Evolutionary conservation across 306 rosid species (phyloP).

Genomic region (Vachellia collinsii): DNA sequence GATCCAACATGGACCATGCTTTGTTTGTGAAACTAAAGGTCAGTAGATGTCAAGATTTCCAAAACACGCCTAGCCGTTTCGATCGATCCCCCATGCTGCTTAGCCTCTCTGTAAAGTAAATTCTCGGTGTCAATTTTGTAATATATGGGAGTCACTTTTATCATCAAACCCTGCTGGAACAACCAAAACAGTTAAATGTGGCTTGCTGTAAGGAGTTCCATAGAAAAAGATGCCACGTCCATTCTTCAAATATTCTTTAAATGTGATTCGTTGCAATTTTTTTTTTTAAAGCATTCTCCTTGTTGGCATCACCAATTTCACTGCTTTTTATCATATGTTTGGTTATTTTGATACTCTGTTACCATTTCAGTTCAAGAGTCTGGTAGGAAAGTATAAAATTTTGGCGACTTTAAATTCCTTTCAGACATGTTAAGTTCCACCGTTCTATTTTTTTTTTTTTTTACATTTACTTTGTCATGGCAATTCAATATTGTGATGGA

Average conservation of each 20-base stretch:
- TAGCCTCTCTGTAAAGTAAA: conserved; percentile 21
- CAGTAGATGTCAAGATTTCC: conserved; percentile 41
- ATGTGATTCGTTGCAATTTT: background rate
- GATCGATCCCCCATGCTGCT: background rate
- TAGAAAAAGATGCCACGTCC: too few relatives aligned
- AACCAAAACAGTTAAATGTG: background rate
- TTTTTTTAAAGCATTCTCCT: background rate
- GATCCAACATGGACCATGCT: conserved; percentile 46
- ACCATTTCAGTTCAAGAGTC: conserved; percentile 2
- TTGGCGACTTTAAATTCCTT: background rate
- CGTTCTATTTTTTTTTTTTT: background rate
- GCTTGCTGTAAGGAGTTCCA: too few relatives aligned
- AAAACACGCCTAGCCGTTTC: conserved; percentile 21
- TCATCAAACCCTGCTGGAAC: background rate
- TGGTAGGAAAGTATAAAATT: conserved; percentile 5
- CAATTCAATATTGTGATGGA: conserved; percentile 7
- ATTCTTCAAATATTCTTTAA: too few relatives aligned
- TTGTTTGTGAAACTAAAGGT: conserved; percentile 47
- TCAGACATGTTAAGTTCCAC: background rate
- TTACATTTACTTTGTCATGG: background rate
- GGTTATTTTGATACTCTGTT: conserved; percentile 4
- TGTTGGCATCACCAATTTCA: background rate
- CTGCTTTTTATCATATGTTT: background rate
- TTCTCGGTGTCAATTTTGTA: conserved; percentile 12
- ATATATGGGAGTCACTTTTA: conserved; percentile 16